A percentile compares a stretch with the other conserved stretches of the same genome.
These are phyloP conservation scores for Leccinum aurantiacum DNA, from an alignment of 768 basidiomycete genomes.

Conservation along the genomic window DNA sequence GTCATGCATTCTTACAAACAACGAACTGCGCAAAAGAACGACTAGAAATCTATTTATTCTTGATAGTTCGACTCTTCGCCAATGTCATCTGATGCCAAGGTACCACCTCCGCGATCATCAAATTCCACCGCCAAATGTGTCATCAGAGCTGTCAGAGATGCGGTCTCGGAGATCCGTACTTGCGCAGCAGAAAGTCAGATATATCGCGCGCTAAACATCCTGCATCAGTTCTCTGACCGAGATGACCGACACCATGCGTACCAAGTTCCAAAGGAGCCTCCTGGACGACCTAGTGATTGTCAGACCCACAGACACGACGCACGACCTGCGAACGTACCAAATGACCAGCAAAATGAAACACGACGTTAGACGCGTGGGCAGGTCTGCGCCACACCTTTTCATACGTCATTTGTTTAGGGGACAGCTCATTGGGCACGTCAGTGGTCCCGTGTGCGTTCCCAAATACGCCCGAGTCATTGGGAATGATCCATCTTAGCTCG, in stretches of 20 bases:
- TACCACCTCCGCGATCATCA: neutral
- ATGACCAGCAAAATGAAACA: conserved; percentile 30
- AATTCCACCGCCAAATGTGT: neutral
- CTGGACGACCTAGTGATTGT: conserved; percentile 23
- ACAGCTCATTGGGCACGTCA: conserved; percentile 11
- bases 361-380: conserved; percentile 28
- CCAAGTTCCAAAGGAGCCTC: conserved; percentile 33
- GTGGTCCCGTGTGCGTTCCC: neutral
- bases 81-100: neutral
- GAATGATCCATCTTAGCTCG: conserved; percentile 31
- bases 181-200: conserved; percentile 24
- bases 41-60: neutral
- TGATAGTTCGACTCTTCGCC: neutral
- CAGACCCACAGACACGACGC: neutral
- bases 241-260: conserved; percentile 4
- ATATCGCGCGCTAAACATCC: conserved; percentile 23
- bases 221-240: neutral
- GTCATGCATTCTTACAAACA: neutral
- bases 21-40: neutral
- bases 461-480: conserved; percentile 18
- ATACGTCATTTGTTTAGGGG: conserved; percentile 9
- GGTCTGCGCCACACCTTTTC: conserved; percentile 34
- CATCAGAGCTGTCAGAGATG: neutral
- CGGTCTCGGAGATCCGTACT: conserved; percentile 6
- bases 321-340: conserved; percentile 21